These are phyloP conservation scores for Cystobasidiaceae sp. DNA, from an alignment of 1,284 basidiomycete genomes.

Conservation along the genomic window DNA sequence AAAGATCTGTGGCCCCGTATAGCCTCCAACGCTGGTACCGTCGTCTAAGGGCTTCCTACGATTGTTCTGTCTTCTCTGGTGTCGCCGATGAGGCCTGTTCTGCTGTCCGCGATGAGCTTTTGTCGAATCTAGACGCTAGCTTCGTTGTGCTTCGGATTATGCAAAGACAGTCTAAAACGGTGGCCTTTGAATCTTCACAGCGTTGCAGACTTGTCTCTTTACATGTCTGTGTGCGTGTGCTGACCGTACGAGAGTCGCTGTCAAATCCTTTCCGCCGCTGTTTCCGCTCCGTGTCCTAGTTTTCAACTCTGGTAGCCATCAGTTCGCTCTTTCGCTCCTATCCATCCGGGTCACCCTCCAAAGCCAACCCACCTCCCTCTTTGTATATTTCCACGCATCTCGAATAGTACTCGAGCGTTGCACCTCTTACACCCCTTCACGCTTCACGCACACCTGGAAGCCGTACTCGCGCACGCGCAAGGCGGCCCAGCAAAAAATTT, in stretches of 20 bases:
- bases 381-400: neutral
- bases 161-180: too few relatives aligned
- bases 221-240: too few relatives aligned
- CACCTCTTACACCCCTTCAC: neutral
- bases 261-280: too few relatives aligned
- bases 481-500: neutral
- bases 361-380: neutral
- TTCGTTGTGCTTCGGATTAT: too few relatives aligned
- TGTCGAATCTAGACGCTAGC: too few relatives aligned
- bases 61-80: too few relatives aligned
- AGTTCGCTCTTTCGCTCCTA: neutral
- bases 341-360: conserved; percentile 17
- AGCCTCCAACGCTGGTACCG: conserved; percentile 89
- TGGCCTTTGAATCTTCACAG: too few relatives aligned
- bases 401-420: neutral
- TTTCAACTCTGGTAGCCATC: too few relatives aligned
- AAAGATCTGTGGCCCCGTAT: conserved; percentile 99
- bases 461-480: neutral
- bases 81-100: too few relatives aligned
- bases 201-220: too few relatives aligned
- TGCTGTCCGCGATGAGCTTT: conserved; percentile 3
- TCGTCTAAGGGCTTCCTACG: conserved; percentile 62
- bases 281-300: too few relatives aligned
- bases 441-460: neutral
- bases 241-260: too few relatives aligned